phyloP scores from a whole-genome alignment of 305 asterid species.

The Ilex paraguariensis region DNA sequence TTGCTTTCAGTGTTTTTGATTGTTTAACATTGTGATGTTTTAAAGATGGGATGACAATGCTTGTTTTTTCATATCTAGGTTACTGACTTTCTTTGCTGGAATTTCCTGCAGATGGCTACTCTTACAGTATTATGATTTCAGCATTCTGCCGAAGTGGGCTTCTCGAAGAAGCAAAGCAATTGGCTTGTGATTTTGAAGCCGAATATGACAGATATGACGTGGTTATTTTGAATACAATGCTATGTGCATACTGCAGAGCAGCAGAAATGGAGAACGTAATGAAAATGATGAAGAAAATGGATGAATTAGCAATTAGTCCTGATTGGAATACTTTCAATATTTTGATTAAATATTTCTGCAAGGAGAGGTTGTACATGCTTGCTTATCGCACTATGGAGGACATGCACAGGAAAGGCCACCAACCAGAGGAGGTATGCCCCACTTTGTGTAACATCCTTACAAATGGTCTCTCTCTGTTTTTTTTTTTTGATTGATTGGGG shows the following conservation, averaged over 20 bases:
- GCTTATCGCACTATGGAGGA: slow-evolving; percentile 89
- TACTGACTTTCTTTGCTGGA: slow-evolving; percentile 13
- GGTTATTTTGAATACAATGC: slow-evolving; percentile 87
- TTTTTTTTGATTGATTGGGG: not conserved
- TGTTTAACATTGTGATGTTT: too few species aligned
- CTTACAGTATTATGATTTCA: slow-evolving; percentile 93
- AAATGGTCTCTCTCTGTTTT: not conserved
- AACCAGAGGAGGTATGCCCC: slow-evolving; percentile 66
- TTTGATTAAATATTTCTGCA: slow-evolving; percentile 80
- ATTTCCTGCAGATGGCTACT: slow-evolving; percentile 67
- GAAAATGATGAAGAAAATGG: slow-evolving; percentile 96
- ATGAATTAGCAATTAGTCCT: slow-evolving; percentile 71
- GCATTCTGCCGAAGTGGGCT: slow-evolving; percentile 72
- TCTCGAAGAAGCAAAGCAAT: slow-evolving; percentile 80
- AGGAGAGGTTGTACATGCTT: slow-evolving; percentile 67
- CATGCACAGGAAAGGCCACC: slow-evolving; percentile 86
- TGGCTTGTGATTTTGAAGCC: slow-evolving; percentile 74
- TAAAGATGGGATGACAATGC: too few species aligned
- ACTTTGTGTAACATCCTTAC: not conserved
- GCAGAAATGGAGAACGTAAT: slow-evolving; percentile 94
- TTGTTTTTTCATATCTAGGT: too few species aligned
- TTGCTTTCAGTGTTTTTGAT: too few species aligned
- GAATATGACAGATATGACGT: slow-evolving; percentile 80
- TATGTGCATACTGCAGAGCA: slow-evolving; percentile 84
- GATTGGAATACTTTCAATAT: slow-evolving; percentile 84